A percentile compares a stretch with the other conserved stretches of the same genome.
Evolutionary conservation across 2,329 filamentous ascomycete species (phyloP).

Genomic region (Aureobasidium namibiae): DNA sequence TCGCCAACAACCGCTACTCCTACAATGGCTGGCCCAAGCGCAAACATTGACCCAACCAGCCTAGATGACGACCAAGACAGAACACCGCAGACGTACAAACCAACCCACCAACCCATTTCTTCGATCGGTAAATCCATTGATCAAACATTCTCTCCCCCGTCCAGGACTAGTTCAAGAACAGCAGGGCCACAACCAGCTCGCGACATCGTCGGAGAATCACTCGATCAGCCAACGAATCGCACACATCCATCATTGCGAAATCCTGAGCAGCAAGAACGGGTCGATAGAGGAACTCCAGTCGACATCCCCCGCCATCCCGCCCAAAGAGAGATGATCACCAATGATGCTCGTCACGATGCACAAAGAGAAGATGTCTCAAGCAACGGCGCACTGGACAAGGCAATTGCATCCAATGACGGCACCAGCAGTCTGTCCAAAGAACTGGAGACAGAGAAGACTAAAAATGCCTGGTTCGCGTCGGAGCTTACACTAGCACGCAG

Average conservation of each 20-base stretch:
- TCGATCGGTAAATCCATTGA: neutral
- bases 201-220: neutral
- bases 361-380: slow-evolving; percentile 1
- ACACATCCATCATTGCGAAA: neutral
- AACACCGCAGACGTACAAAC: slow-evolving; percentile 10
- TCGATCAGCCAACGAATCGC: neutral
- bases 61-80: slow-evolving; percentile 2
- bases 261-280: slow-evolving; percentile 3
- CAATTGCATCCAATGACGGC: slow-evolving; percentile 53
- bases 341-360: neutral
- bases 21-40: neutral
- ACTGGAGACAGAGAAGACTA: slow-evolving; percentile 71
- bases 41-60: neutral
- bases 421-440: slow-evolving; percentile 76
- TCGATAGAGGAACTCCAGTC: neutral
- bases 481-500: slow-evolving; percentile 88
- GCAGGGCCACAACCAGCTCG: neutral
- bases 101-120: slow-evolving; percentile 5
- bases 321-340: neutral
- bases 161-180: slow-evolving; percentile 4
- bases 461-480: slow-evolving; percentile 95
- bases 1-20: neutral
- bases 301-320: neutral
- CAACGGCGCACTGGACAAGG: slow-evolving; percentile 48
- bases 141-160: neutral